Evolutionary conservation across 2,329 filamentous ascomycete genomes (phyloP).

Genomic region (Coniosporium tulheliwenetii): DNA sequence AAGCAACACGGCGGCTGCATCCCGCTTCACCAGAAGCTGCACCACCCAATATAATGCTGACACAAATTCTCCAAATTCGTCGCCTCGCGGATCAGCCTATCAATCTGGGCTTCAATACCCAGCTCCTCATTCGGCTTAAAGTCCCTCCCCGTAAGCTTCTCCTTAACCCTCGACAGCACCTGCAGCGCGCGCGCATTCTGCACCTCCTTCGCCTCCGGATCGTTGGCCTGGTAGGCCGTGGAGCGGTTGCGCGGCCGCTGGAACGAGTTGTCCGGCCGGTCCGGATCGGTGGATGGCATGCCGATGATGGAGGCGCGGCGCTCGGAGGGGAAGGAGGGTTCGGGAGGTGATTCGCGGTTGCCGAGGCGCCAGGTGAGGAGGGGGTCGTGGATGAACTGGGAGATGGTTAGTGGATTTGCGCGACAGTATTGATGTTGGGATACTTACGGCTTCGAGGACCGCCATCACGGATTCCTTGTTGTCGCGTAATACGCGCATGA

Average conservation of each 20-base stretch:
- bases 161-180: conserved; percentile 78
- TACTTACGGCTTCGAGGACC: conserved; percentile 84
- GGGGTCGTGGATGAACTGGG: conserved; percentile 95
- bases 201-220: conserved; percentile 44
- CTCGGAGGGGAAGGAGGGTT: conserved; percentile 44
- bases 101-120: conserved; percentile 73
- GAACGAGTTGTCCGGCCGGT: conserved; percentile 12
- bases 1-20: too few relatives aligned
- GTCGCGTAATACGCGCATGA: conserved; percentile 89
- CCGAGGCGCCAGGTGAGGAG: conserved; percentile 88
- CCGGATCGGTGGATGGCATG: conserved; percentile 10
- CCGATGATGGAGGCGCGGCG: conserved; percentile 43
- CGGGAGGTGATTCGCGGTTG: conserved; percentile 43
- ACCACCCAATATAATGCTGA: conserved; percentile 98
- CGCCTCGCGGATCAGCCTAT: conserved; percentile 85
- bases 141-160: conserved; percentile 88
- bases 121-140: conserved; percentile 80
- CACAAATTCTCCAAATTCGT: conserved; percentile 96
- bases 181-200: conserved; percentile 90
- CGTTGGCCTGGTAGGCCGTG: conserved; percentile 14
- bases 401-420: conserved; percentile 6
- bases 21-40: conserved; percentile 72
- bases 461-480: conserved; percentile 99
- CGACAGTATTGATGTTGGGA: too few relatives aligned
- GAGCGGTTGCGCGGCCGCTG: conserved; percentile 12